A percentile compares a stretch with the other conserved stretches of the same genome.
phyloP scores from a whole-genome alignment of 345 rosid genomes.

The Aquilaria yunnanensis region DNA sequence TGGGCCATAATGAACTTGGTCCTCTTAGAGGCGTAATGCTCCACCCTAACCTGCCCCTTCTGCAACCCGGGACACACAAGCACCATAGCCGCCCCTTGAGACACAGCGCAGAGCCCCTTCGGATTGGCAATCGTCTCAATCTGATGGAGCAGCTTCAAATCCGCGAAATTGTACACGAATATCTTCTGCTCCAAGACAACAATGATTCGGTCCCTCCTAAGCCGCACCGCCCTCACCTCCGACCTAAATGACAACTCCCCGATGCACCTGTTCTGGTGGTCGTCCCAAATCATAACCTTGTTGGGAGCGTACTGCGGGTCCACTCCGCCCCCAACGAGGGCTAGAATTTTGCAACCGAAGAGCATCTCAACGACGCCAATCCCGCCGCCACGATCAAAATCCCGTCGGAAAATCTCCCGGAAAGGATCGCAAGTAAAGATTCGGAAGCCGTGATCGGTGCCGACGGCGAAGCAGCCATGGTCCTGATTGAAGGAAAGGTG shows the following conservation, averaged over 20 bases:
- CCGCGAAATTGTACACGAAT: constrained; percentile 43
- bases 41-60: constrained; percentile 84
- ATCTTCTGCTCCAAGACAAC: constrained; percentile 83
- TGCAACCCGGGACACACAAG: constrained; percentile 86
- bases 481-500: constrained; percentile 84
- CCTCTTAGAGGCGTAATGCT: constrained; percentile 74
- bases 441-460: constrained; percentile 76
- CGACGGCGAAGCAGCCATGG: constrained; percentile 77
- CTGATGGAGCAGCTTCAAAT: constrained; percentile 79
- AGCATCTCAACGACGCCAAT: constrained; percentile 83
- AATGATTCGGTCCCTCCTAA: constrained; percentile 68
- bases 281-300: constrained; percentile 96
- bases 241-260: constrained; percentile 88
- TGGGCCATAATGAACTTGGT: constrained; percentile 87
- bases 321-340: constrained; percentile 80
- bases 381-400: constrained; percentile 69
- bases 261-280: constrained; percentile 81
- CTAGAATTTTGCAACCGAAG: constrained; percentile 78
- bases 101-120: constrained; percentile 80
- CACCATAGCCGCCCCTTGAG: constrained; percentile 70
- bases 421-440: constrained; percentile 86
- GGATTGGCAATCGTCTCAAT: constrained; percentile 86
- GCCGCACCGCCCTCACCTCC: constrained; percentile 69
- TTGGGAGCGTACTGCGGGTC: constrained; percentile 69
- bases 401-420: constrained; percentile 87